Evolutionary conservation across 108 stramenopile species (phyloP).

Genomic region (Cyclostephanos invisitatus): DNA sequence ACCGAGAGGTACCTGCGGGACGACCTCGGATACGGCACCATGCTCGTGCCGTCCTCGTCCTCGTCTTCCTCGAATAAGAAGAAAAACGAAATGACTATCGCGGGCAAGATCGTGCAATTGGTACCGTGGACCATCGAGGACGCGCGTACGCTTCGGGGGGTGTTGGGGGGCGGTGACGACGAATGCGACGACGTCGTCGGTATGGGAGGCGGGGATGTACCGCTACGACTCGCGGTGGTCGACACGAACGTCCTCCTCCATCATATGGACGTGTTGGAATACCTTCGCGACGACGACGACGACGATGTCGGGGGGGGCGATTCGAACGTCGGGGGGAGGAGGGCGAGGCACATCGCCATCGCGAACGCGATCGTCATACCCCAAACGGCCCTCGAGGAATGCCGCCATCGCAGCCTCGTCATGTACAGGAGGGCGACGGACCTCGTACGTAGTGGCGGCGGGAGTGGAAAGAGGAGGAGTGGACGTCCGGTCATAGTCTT

Average conservation of each 20-base stretch:
- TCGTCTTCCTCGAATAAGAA: neutral
- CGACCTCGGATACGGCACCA: slow-evolving; percentile 77
- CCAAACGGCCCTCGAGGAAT: slow-evolving; percentile 80
- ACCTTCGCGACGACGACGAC: slow-evolving; percentile 31
- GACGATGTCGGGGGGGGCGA: slow-evolving; percentile 2
- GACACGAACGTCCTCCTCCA: slow-evolving; percentile 88
- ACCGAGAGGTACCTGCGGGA: slow-evolving; percentile 82
- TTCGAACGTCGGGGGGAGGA: neutral
- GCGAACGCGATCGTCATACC: slow-evolving; percentile 81
- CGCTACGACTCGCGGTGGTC: slow-evolving; percentile 55
- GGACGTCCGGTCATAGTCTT: slow-evolving; percentile 66
- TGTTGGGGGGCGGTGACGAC: slow-evolving; percentile 13
- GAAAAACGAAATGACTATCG: slow-evolving; percentile 36
- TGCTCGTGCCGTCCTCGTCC: slow-evolving; percentile 46
- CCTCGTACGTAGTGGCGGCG: slow-evolving; percentile 35
- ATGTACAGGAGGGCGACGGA: slow-evolving; percentile 80
- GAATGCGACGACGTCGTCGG: slow-evolving; percentile 18
- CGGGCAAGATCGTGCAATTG: slow-evolving; percentile 55
- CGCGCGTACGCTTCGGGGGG: slow-evolving; percentile 40
- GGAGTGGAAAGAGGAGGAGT: slow-evolving; percentile 6
- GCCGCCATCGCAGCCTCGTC: slow-evolving; percentile 66
- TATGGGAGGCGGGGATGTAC: neutral
- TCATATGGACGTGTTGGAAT: slow-evolving; percentile 84
- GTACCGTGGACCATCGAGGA: slow-evolving; percentile 61
- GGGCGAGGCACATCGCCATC: slow-evolving; percentile 42